Evolutionary conservation across 1,284 basidiomycete genomes (phyloP).

Genomic region (Puccinia horiana): DNA sequence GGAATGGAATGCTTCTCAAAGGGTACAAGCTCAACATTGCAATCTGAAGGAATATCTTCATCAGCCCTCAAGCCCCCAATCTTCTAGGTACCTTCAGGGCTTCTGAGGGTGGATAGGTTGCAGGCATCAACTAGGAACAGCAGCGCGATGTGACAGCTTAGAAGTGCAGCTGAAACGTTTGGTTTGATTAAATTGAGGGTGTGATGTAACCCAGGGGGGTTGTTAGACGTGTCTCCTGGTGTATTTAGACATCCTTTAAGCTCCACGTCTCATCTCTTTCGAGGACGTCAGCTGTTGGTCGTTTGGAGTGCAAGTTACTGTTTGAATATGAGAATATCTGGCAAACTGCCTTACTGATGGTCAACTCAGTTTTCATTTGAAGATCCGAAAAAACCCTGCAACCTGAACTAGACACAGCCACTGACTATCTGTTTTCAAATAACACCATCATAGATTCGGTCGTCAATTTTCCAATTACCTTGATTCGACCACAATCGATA

Average conservation of each 20-base stretch:
- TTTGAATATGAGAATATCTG: constrained; percentile 24
- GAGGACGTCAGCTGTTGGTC: constrained; percentile 2
- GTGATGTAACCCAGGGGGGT: not conserved
- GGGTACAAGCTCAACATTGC: not conserved
- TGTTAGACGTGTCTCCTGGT: not conserved
- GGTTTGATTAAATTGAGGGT: not conserved
- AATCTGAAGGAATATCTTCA: constrained; percentile 6
- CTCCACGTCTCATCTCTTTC: not conserved
- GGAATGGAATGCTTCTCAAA: constrained; percentile 13
- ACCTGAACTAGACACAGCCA: not conserved
- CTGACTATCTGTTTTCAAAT: not conserved
- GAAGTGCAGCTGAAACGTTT: not conserved
- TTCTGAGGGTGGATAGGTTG: constrained; percentile 12
- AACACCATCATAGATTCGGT: not conserved
- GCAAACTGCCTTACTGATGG: not conserved
- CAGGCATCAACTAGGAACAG: constrained; percentile 2
- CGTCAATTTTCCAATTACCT: not conserved
- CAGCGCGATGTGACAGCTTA: not conserved
- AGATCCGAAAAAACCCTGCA: not conserved
- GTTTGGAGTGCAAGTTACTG: not conserved
- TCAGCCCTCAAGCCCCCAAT: constrained; percentile 11
- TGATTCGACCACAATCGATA: not conserved
- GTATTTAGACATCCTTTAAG: not conserved
- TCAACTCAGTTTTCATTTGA: not conserved
- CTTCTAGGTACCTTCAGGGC: not conserved